A percentile compares a stretch with the other conserved stretches of the same genome.
phyloP scores from a whole-genome alignment of 2,329 filamentous ascomycete species.

The Juglanconis sp. region DNA sequence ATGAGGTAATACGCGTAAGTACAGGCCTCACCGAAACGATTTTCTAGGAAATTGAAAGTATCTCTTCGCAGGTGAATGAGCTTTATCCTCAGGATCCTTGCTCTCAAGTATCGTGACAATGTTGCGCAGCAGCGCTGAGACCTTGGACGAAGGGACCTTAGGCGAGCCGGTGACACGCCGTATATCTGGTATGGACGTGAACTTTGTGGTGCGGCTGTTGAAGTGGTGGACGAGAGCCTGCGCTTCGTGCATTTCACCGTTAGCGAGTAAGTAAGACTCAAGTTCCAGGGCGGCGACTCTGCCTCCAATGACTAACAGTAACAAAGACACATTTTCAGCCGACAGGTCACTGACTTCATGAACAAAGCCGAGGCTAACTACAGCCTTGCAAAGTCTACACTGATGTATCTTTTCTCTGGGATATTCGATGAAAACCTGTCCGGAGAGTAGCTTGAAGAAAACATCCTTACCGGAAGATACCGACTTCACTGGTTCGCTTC shows the following conservation, averaged over 20 bases:
- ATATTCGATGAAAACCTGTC: slow-evolving; percentile 9
- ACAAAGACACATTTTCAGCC: slow-evolving; percentile 8
- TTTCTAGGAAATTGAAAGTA: not conserved
- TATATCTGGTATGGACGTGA: slow-evolving; percentile 1
- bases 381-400: slow-evolving; percentile 11
- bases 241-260: slow-evolving; percentile 33
- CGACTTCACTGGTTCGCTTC: slow-evolving; percentile 13
- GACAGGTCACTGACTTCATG: slow-evolving; percentile 11
- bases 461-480: slow-evolving; percentile 14
- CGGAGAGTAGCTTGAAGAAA: slow-evolving; percentile 7
- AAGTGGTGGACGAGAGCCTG: slow-evolving; percentile 25
- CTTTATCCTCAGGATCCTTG: not conserved
- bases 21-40: not conserved
- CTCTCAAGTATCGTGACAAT: not conserved
- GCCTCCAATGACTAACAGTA: not conserved
- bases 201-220: slow-evolving; percentile 29
- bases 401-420: slow-evolving; percentile 13
- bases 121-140: slow-evolving; percentile 18
- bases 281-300: not conserved
- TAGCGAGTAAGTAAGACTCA: slow-evolving; percentile 22
- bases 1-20: not conserved
- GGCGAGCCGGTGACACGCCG: not conserved
- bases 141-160: slow-evolving; percentile 14
- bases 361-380: slow-evolving; percentile 11
- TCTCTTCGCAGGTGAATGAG: slow-evolving; percentile 15